Conservation (phyloP, 208 protist species). For the Vickermania ingenoplastis region DNA sequence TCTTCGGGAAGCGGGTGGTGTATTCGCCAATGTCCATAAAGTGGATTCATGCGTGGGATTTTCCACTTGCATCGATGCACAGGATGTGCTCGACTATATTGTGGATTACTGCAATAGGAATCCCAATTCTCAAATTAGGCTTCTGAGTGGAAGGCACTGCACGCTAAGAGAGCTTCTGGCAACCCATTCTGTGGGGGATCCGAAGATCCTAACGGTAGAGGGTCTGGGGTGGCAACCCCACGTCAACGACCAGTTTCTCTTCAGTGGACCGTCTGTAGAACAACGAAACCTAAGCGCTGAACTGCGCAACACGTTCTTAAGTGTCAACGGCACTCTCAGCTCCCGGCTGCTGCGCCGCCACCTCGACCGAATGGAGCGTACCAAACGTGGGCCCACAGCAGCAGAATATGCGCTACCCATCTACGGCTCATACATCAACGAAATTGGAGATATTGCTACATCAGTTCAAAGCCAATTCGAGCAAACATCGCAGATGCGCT, state of each 20-base stretch:
- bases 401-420: constrained; percentile 79
- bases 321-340: constrained; percentile 41
- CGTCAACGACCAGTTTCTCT: constrained; percentile 13
- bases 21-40: constrained; percentile 74
- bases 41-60: constrained; percentile 78
- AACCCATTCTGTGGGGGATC: constrained; percentile 41
- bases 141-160: constrained; percentile 43
- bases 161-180: constrained; percentile 74
- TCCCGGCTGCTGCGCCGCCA: constrained; percentile 39
- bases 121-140: constrained; percentile 35
- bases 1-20: constrained; percentile 67
- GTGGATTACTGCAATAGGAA: constrained; percentile 55
- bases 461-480: constrained; percentile 13
- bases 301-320: constrained; percentile 73
- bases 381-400: constrained; percentile 34
- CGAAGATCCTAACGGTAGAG: constrained; percentile 59
- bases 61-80: constrained; percentile 54
- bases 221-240: constrained; percentile 74
- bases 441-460: constrained; percentile 55
- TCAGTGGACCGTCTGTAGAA: constrained; percentile 24
- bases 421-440: constrained; percentile 51
- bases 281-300: constrained; percentile 45
- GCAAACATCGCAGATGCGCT: constrained; percentile 38
- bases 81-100: constrained; percentile 74
- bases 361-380: constrained; percentile 43